phyloP scores from a whole-genome alignment of 768 basidiomycete genomes.

The Rhodotorula toruloides region DNA sequence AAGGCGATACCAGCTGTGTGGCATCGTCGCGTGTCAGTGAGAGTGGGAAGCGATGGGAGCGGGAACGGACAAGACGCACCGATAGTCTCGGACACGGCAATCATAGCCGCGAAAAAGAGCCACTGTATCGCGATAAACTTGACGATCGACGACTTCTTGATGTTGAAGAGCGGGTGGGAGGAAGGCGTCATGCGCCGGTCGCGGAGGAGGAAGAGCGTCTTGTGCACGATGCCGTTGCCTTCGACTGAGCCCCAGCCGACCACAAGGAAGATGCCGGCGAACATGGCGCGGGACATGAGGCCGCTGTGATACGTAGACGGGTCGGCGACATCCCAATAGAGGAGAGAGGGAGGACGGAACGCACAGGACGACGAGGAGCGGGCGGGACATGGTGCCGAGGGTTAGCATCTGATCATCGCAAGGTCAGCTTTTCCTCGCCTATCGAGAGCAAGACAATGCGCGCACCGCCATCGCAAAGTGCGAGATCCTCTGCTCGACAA shows the following conservation, averaged over 20 bases:
- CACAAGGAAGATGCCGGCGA: slow-evolving; percentile 35
- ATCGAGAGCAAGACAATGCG: neutral
- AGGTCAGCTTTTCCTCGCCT: no score
- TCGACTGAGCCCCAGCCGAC: slow-evolving; percentile 81
- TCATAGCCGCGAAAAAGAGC: slow-evolving; percentile 76
- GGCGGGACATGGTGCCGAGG: slow-evolving; percentile 71
- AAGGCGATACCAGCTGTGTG: slow-evolving; percentile 76
- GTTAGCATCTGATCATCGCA: slow-evolving; percentile 12
- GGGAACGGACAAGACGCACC: slow-evolving; percentile 52
- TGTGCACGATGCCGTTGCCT: slow-evolving; percentile 74
- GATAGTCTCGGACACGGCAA: slow-evolving; percentile 83
- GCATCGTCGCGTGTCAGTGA: neutral
- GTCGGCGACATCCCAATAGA: neutral
- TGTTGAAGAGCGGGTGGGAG: slow-evolving; percentile 64
- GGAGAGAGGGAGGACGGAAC: neutral
- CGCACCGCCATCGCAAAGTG: slow-evolving; percentile 78
- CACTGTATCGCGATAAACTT: slow-evolving; percentile 72
- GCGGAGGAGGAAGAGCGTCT: slow-evolving; percentile 70
- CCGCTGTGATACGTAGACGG: slow-evolving; percentile 40
- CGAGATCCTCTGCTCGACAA: slow-evolving; percentile 89
- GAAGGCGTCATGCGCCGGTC: slow-evolving; percentile 61
- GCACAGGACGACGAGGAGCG: slow-evolving; percentile 68
- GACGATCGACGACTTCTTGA: slow-evolving; percentile 67
- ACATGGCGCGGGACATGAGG: slow-evolving; percentile 66
- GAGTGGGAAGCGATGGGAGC: neutral